Base-by-base conservation (phyloP, 1,284 basidiomycete species). In the Sporisorium sorghi region DNA sequence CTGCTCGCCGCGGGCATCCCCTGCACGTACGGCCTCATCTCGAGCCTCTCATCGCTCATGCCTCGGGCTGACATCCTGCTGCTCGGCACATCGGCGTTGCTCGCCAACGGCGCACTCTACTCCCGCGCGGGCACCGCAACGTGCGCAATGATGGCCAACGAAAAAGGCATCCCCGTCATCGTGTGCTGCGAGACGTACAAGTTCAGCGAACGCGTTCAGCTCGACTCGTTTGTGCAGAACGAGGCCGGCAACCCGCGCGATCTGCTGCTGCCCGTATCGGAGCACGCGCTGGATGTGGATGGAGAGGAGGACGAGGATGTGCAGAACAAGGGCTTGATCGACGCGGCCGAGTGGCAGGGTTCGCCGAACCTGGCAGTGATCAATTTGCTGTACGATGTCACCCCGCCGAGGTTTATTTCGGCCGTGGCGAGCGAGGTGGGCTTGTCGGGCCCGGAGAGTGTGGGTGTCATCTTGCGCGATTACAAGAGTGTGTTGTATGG, bases 151-250 rank as follows among this genome's bases (percentile, higher is more conserved):
- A 90, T 98, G 88, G 93, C 94, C 0, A 93, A 93, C 84, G 90
- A 90, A 58, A 89, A 92, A 80, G 91, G 90, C 21, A 91, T 98
- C 1, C 97, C 97, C 8, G 94, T 98, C 17, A 90, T 99, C 53
- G 94, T 96, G 17, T 97, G 94, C 79, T 97, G 95, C 51, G 97
- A 99, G 86, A 99, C 97, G 19, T 98, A 98, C 88, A 99, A 99
- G 85, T 98, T 97, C 81, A 92, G 92, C 23, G 97, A 99, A 78
- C 90, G 90, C 35, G 91, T 99, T 35, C 91, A 93, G 84, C 87
- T 99, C 52, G 97, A 99, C 85, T 92, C 92, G 32, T 94, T 99
- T 74, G 94, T 93, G 30, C 93, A 93, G 85, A 99, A 99, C 84
- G 97, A 99, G 86, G 87, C 97, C 35, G 79, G 77, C 15, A 75